These are phyloP conservation scores for Hamamelis virginiana DNA, from an alignment of 164 flowering plant species.

Conservation along the genomic window DNA sequence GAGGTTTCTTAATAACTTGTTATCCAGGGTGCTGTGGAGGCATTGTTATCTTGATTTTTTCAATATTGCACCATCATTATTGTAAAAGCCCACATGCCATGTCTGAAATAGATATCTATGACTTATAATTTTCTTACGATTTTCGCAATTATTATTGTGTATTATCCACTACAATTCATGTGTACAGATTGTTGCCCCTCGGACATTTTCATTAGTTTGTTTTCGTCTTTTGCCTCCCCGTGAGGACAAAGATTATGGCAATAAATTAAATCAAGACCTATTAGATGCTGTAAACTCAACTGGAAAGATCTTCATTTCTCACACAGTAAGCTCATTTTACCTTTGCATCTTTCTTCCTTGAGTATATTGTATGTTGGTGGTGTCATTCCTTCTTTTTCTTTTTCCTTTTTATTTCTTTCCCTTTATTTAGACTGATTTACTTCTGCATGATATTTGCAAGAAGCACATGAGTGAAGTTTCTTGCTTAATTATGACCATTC, in stretches of 20 bases:
- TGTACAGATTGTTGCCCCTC: slow-evolving; percentile 67
- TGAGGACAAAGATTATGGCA: slow-evolving; percentile 35
- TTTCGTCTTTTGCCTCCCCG: slow-evolving; percentile 58
- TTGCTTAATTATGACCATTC: neutral
- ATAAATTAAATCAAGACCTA: slow-evolving; percentile 60
- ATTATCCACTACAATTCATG: neutral
- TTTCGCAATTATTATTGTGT: neutral
- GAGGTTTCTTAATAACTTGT: too few species aligned
- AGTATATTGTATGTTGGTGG: neutral
- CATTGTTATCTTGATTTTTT: too few species aligned
- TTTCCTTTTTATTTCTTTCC: neutral
- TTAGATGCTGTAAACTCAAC: slow-evolving; percentile 73
- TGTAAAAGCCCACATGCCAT: too few species aligned
- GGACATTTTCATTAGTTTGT: slow-evolving; percentile 76
- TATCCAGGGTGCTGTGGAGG: too few species aligned
- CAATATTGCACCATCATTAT: too few species aligned
- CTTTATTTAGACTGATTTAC: too few species aligned
- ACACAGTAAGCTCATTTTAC: slow-evolving; percentile 53
- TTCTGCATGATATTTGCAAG: too few species aligned
- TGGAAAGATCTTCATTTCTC: slow-evolving; percentile 74
- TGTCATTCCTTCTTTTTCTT: neutral
- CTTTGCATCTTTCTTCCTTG: neutral
- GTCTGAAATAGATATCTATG: too few species aligned
- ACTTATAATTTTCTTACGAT: neutral
- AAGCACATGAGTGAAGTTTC: neutral